Percentiles rank a stretch among this genome's conserved stretches.
Conservation (phyloP, 148 eudicot species). For the Vaccinium macrocarpon region DNA sequence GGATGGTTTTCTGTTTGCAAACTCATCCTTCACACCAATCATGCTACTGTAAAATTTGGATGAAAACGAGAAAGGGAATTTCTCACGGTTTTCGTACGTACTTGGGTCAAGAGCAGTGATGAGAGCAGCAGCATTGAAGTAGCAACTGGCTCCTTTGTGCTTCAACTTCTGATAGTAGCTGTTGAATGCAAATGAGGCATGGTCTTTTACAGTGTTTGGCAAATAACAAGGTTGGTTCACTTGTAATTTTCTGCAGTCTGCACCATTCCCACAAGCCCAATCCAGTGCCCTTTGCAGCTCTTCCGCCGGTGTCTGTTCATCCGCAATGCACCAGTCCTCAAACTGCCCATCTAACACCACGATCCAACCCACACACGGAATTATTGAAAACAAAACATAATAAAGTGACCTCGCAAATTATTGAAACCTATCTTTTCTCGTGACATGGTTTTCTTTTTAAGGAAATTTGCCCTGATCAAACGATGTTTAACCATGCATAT, state of each 20-base stretch:
- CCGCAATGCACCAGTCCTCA: slow-evolving; percentile 76
- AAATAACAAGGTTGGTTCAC: slow-evolving; percentile 44
- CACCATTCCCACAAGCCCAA: slow-evolving; percentile 80
- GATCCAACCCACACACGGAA: neutral
- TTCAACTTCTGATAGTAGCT: slow-evolving; percentile 73
- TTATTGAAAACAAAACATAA: too few species aligned
- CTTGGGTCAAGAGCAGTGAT: slow-evolving; percentile 66
- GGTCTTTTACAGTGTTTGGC: slow-evolving; percentile 64
- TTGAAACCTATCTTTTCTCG: neutral
- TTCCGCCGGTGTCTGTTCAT: slow-evolving; percentile 52
- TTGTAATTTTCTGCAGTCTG: slow-evolving; percentile 58
- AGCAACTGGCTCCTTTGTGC: slow-evolving; percentile 63
- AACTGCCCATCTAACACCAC: slow-evolving; percentile 44
- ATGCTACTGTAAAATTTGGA: neutral
- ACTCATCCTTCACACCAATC: neutral
- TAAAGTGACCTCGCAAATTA: neutral
- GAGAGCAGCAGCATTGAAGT: slow-evolving; percentile 68
- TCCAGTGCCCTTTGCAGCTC: slow-evolving; percentile 49
- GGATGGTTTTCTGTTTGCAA: neutral
- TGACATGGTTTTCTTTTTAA: neutral
- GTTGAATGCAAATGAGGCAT: slow-evolving; percentile 83
- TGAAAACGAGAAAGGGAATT: neutral
- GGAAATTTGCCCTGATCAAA: neutral
- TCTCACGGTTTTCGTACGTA: slow-evolving; percentile 21
- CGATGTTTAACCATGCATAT: neutral